These are phyloP conservation scores for Serendipita vermifera DNA, from an alignment of 768 basidiomycete genomes.

Conservation along the genomic window DNA sequence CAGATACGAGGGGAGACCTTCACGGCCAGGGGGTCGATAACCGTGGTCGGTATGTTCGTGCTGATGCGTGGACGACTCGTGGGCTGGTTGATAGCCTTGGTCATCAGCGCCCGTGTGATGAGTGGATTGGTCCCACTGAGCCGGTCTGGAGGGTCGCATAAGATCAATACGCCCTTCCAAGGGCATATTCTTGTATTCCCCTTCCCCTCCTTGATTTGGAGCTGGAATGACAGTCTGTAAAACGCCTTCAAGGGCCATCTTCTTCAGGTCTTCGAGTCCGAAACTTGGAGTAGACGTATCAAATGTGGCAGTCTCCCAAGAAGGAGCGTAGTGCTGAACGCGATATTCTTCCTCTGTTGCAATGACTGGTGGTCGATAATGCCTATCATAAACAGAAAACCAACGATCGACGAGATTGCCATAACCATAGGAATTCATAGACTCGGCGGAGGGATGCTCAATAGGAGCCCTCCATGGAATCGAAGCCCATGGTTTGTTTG, in stretches of 20 bases:
- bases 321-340: slow-evolving; percentile 53
- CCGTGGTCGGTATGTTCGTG: background rate
- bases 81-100: background rate
- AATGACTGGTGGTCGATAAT: slow-evolving; percentile 48
- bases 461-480: slow-evolving; percentile 52
- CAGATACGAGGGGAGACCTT: background rate
- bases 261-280: slow-evolving; percentile 51
- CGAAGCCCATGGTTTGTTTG: slow-evolving; percentile 89
- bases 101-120: slow-evolving; percentile 5
- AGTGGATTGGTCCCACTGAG: slow-evolving; percentile 10
- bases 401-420: slow-evolving; percentile 75
- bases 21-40: slow-evolving; percentile 1
- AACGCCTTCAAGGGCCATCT: slow-evolving; percentile 48
- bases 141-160: slow-evolving; percentile 42
- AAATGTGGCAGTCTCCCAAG: slow-evolving; percentile 46
- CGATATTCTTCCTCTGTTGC: slow-evolving; percentile 40
- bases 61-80: background rate
- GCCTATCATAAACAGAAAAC: slow-evolving; percentile 80
- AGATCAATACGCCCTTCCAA: slow-evolving; percentile 81
- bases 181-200: slow-evolving; percentile 69
- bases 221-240: slow-evolving; percentile 18
- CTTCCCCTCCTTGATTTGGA: slow-evolving; percentile 33
- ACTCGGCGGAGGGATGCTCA: slow-evolving; percentile 15
- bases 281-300: slow-evolving; percentile 20
- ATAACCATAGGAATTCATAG: slow-evolving; percentile 56